Evolutionary conservation across 371 early-diverging fungal species (phyloP).

Genomic region (Syncephalastrum contaminatum): DNA sequence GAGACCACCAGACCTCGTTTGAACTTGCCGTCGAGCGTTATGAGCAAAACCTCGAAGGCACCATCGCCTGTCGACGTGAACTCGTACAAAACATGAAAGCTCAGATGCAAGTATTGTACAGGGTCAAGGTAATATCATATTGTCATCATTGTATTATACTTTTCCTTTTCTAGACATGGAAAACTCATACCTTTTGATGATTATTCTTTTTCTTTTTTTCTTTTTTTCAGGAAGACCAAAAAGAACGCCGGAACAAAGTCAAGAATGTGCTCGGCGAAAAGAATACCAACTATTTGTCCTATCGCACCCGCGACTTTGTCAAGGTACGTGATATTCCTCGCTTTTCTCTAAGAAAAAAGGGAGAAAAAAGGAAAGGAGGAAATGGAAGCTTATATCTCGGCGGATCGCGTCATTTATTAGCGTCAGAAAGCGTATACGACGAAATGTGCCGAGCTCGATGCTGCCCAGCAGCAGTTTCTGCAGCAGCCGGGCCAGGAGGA

Average conservation of each 20-base stretch:
- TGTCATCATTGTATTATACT: background rate
- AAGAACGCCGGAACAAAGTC: slow-evolving; percentile 12
- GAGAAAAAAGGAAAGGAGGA: no score
- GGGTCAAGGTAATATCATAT: slow-evolving; percentile 9
- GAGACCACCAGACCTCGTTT: slow-evolving; percentile 8
- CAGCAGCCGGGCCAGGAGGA: background rate
- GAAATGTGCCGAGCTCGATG: slow-evolving; percentile 14
- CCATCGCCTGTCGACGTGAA: slow-evolving; percentile 9
- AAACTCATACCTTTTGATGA: no score
- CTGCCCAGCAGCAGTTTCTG: slow-evolving; percentile 8
- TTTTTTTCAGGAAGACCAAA: slow-evolving; percentile 9
- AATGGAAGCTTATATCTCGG: no score
- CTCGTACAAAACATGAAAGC: slow-evolving; percentile 11
- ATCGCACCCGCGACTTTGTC: slow-evolving; percentile 10
- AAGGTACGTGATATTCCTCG: background rate
- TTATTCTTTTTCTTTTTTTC: no score
- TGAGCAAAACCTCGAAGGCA: slow-evolving; percentile 3
- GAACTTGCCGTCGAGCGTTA: slow-evolving; percentile 7
- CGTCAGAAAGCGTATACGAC: slow-evolving; percentile 7
- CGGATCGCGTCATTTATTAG: background rate
- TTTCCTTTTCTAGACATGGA: no score
- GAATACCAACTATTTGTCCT: slow-evolving; percentile 13
- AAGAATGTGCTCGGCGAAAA: slow-evolving; percentile 15
- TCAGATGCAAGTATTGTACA: slow-evolving; percentile 12
- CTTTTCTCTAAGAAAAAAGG: background rate